These are phyloP conservation scores for Aspergillus cavernicola DNA, from an alignment of 495 filamentous ascomycete genomes.

Conservation along the genomic window DNA sequence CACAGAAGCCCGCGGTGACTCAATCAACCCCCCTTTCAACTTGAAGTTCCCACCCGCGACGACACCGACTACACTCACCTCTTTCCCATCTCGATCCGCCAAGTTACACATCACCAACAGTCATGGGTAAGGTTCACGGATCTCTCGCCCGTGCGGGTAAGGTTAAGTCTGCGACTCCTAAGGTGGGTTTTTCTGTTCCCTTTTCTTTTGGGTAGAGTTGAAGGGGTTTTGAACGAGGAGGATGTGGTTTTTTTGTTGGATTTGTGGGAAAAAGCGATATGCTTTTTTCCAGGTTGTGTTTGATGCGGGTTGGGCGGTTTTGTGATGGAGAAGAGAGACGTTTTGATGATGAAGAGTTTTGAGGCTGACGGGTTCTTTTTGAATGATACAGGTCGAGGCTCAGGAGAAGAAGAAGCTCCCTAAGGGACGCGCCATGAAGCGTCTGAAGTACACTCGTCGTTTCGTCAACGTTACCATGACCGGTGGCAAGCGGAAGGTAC, in stretches of 20 bases:
- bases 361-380: constrained; percentile 13
- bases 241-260: not conserved
- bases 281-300: too few species aligned
- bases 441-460: constrained; percentile 91
- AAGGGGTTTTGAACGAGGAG: not conserved
- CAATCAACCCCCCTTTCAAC: constrained; percentile 7
- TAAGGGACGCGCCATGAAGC: constrained; percentile 99
- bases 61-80: constrained; percentile 4
- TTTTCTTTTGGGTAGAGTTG: not conserved
- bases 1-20: constrained; percentile 18
- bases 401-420: constrained; percentile 57
- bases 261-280: too few species aligned
- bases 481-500: constrained; percentile 98
- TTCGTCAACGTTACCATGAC: constrained; percentile 99
- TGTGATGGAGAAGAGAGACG: not conserved
- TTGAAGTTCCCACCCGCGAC: constrained; percentile 6
- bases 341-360: not conserved
- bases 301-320: not conserved
- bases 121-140: constrained; percentile 35
- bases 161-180: constrained; percentile 89
- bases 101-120: constrained; percentile 24
- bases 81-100: constrained; percentile 22
- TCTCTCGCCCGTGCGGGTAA: constrained; percentile 93
- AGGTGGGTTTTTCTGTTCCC: constrained; percentile 52
- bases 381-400: constrained; percentile 34